Base-by-base conservation (phyloP, 2,329 filamentous ascomycete species). In the Exophiala phaeomuriformis region DNA sequence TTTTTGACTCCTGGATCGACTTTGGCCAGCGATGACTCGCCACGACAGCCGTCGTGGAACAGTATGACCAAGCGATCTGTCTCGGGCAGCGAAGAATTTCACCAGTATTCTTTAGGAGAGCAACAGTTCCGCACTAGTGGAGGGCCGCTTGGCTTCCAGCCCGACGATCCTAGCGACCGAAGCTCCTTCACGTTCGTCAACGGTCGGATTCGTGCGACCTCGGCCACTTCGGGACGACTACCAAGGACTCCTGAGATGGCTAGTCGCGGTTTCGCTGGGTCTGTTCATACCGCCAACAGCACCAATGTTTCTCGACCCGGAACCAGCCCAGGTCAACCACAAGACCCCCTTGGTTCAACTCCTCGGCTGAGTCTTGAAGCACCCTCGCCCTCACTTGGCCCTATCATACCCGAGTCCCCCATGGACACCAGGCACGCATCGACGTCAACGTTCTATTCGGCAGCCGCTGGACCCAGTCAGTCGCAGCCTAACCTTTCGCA, bases 161-260 rank as follows among this genome's bases (percentile, higher is more conserved):
- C 75, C 47, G 65, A 75, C 44, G 66, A 63, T 28, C 64, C 44
- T 36, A 57, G 46, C 31, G 52, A 57, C 12, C 46, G 47, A 29
- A 50, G 52, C 45, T 49, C 56, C 48, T 48, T 80, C 75, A 65
- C 78, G 78, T 64, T 81, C 80, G 67, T 75, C 31, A 71, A 69
- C 54, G 67, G 69, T 28, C 75, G 81, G 63, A 72, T 75, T 29
- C 77, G 79, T 43, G 77, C 78, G 27, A 77, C 80, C 63, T 82
- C 83, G 3, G 76, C 71, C 3, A 64, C 77, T 44, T 79, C 77
- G 28, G 69, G 68, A 28, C 69, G 52, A 10, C n/a, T 49, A 9
- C 54, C 54, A 7, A 55, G 44, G 36, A 61, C 58, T 28, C 51
- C 56, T 6, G 59, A 59, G 9, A 44, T 42, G 2, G 46, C 47